These are phyloP conservation scores for Talaromyces wortmannii DNA, from an alignment of 495 filamentous ascomycete species.

Conservation along the genomic window DNA sequence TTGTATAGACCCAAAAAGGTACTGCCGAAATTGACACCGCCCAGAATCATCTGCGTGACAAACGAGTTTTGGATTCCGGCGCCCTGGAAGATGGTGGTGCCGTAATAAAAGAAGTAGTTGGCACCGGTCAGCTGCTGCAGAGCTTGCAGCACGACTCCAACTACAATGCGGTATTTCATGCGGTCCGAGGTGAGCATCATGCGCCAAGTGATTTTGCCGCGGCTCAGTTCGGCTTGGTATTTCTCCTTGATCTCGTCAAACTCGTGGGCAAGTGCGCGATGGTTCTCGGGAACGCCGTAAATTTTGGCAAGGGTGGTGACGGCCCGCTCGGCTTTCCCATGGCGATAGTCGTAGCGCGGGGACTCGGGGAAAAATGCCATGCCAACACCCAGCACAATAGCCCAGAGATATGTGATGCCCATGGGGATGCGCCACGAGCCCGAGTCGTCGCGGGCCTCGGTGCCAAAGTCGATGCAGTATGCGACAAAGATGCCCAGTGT, in stretches of 20 bases:
- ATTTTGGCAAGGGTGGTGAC: conserved; percentile 59
- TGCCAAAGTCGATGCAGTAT: conserved; percentile 75
- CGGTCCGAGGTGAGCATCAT: conserved; percentile 64
- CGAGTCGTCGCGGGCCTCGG: conserved; percentile 36
- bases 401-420: conserved; percentile 69
- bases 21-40: conserved; percentile 64
- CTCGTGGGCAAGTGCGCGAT: conserved; percentile 58
- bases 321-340: conserved; percentile 56
- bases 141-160: conserved; percentile 64
- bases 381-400: conserved; percentile 64
- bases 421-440: conserved; percentile 74
- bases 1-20: conserved; percentile 68
- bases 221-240: conserved; percentile 46
- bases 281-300: conserved; percentile 62
- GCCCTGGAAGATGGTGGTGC: conserved; percentile 64
- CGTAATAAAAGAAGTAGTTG: conserved; percentile 67
- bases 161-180: conserved; percentile 63
- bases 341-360: conserved; percentile 61
- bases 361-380: conserved; percentile 67
- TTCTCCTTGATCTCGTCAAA: conserved; percentile 58
- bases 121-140: conserved; percentile 46
- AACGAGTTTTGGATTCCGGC: conserved; percentile 65
- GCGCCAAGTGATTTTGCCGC: conserved; percentile 46
- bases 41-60: conserved; percentile 67
- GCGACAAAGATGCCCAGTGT: conserved; percentile 79